Conservation (phyloP, 1,139 yeast species). For the Petasospora rhodanensis region DNA sequence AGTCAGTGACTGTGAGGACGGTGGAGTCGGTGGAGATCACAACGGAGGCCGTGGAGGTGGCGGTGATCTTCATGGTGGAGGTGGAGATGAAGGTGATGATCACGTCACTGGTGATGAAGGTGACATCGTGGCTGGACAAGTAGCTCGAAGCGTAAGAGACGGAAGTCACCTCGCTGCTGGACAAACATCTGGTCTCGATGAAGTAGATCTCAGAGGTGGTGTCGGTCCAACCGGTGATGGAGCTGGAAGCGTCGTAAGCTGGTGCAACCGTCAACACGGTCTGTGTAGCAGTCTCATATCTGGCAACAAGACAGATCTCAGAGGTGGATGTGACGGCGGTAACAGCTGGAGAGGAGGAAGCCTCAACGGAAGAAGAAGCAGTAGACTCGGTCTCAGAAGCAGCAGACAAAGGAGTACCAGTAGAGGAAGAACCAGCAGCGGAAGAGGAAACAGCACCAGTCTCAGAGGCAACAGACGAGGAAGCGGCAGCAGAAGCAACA, state of each 20-base stretch:
- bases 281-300: conserved; percentile 21
- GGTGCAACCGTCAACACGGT: conserved; percentile 20
- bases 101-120: conserved; percentile 18
- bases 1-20: conserved; percentile 1
- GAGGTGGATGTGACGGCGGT: conserved; percentile 19
- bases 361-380: conserved; percentile 6
- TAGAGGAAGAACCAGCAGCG: neutral
- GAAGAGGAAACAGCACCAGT: conserved; percentile 6
- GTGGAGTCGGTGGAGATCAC: conserved; percentile 10
- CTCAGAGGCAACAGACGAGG: conserved; percentile 4
- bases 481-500: conserved; percentile 9
- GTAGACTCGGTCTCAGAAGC: conserved; percentile 9
- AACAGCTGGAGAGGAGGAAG: conserved; percentile 7
- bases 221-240: conserved; percentile 23
- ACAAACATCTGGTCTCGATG: conserved; percentile 21
- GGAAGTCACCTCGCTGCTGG: conserved; percentile 15
- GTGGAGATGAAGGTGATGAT: conserved; percentile 22
- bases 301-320: conserved; percentile 21
- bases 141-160: conserved; percentile 17
- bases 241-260: conserved; percentile 12
- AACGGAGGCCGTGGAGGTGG: conserved; percentile 20
- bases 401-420: conserved; percentile 2
- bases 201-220: conserved; percentile 13
- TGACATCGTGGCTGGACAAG: conserved; percentile 19
- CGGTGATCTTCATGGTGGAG: conserved; percentile 15